Evolutionary conservation across 2,329 filamentous ascomycete species (phyloP), one percentile per base, ranked within the genome.

Genomic region (Davidsoniella eucalypti): DNA sequence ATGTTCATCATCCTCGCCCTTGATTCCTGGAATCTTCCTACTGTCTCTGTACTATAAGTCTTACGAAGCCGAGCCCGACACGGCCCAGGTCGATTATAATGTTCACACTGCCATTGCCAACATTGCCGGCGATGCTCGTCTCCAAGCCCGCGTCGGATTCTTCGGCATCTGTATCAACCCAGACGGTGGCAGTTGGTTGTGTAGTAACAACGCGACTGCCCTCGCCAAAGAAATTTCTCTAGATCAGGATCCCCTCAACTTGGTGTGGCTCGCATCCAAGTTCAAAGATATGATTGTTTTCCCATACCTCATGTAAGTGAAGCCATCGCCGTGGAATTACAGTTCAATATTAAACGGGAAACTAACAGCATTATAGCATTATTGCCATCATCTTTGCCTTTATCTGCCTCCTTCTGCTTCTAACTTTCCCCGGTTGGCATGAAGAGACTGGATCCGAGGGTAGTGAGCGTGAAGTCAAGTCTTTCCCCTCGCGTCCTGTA

Each of bases 231-330:
- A 94, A 66, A 77, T 96, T 41, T 82, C 77, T 17, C 78, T 94
- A 40, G 87, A 95, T 61, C 85, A 95, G 65, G 92, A 98, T 67
- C 92, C 92, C 38, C 72, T 98, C 61, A 98, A 98, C 65, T 70
- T 98, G 60, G 88, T 98, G 59, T 98, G 90, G 92, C 78, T 98
- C 50, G 90, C 92, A 21, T 82, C 83, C 58, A 94, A 94, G 57
- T 98, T 98, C 70, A 96, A 96, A 66, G 87, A 96, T 65, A 90
- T 88, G 67, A 92, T 98, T 63, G 90, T 98, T 42, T 98, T 98
- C 63, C 92, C 92, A 8, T 98, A 96, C 62, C 70, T 98, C 17
- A 82, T 98, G 84, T 92, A 65, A 71, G 21, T 23, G 21, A 23
- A 23, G 84, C 70, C 14, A 16, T 14, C 12, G 16, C 10, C 57